Percentiles rank a stretch among this genome's conserved stretches.
Evolutionary conservation across 768 basidiomycete species (phyloP).

Genomic region (Trametes gibbosa): DNA sequence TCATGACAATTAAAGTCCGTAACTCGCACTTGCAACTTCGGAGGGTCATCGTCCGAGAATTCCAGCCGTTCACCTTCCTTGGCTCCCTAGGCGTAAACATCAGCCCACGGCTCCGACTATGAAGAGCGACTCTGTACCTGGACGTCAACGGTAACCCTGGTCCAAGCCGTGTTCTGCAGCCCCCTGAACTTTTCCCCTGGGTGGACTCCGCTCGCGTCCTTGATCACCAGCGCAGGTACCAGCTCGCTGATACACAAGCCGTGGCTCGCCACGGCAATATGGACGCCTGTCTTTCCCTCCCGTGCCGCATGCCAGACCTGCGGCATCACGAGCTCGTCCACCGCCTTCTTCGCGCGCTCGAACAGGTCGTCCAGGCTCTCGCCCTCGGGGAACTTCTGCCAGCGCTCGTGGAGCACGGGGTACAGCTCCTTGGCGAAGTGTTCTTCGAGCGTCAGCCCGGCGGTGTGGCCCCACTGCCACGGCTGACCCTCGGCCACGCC

Average conservation of each 20-base stretch:
- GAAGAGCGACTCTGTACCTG: constrained; percentile 32
- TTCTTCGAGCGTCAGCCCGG: constrained; percentile 33
- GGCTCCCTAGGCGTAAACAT: constrained; percentile 25
- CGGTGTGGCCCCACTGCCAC: constrained; percentile 34
- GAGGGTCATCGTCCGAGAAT: constrained; percentile 26
- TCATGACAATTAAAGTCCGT: constrained; percentile 53
- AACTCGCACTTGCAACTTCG: constrained; percentile 42
- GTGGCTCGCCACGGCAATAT: constrained; percentile 73
- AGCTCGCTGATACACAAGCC: constrained; percentile 61
- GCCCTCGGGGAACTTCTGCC: constrained; percentile 63
- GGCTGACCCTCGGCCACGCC: constrained; percentile 68
- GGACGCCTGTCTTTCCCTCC: constrained; percentile 39
- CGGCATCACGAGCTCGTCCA: constrained; percentile 54
- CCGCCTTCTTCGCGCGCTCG: constrained; percentile 47
- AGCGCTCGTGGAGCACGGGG: constrained; percentile 44
- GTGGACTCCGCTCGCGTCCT: constrained; percentile 34
- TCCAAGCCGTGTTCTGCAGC: constrained; percentile 71
- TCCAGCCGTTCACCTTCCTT: constrained; percentile 24
- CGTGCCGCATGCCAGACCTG: constrained; percentile 46
- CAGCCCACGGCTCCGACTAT: background rate
- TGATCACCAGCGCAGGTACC: constrained; percentile 47
- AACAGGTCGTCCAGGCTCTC: constrained; percentile 68
- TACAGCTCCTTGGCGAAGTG: constrained; percentile 54
- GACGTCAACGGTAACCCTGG: constrained; percentile 48
- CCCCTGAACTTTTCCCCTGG: constrained; percentile 43